phyloP scores from a whole-genome alignment of 2,329 filamentous ascomycete genomes.

The Aureobasidium sp. region DNA sequence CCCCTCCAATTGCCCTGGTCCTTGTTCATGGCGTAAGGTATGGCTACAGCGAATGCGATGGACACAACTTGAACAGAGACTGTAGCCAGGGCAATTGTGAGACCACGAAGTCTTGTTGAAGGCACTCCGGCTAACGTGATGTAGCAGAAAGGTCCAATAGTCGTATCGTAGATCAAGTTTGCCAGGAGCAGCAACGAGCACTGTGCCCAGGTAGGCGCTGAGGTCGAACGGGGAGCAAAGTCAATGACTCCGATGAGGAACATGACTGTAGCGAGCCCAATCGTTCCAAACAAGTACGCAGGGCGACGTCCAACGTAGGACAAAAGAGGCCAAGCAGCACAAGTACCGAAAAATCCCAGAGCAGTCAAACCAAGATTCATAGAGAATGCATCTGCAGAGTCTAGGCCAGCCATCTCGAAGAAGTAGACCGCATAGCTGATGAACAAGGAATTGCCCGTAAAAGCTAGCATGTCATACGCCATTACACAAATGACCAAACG shows the following conservation, averaged over 20 bases:
- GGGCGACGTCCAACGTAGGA: constrained; percentile 33
- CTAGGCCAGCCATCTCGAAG: constrained; percentile 39
- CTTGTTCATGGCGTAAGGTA: constrained; percentile 29
- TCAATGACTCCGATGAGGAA: constrained; percentile 35
- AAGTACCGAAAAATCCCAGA: constrained; percentile 37
- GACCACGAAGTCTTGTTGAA: constrained; percentile 14
- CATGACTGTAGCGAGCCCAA: constrained; percentile 21
- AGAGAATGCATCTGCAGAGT: constrained; percentile 33
- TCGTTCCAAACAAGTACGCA: constrained; percentile 32
- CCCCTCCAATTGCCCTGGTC: constrained; percentile 28
- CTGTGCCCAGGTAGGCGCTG: constrained; percentile 30
- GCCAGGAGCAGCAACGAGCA: constrained; percentile 24
- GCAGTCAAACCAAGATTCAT: constrained; percentile 34
- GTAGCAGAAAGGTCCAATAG: constrained; percentile 19
- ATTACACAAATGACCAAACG: constrained; percentile 39
- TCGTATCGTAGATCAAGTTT: constrained; percentile 13
- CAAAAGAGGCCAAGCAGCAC: constrained; percentile 36
- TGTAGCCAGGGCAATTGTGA: constrained; percentile 18
- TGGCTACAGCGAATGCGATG: constrained; percentile 21
- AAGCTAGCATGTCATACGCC: constrained; percentile 38
- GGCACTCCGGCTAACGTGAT: constrained; percentile 17
- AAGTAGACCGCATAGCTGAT: constrained; percentile 44
- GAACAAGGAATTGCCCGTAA: constrained; percentile 35
- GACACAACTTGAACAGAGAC: constrained; percentile 19
- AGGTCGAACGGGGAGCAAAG: constrained; percentile 27